These are phyloP conservation scores for Thielaviopsis punctulata DNA, from an alignment of 2,329 filamentous ascomycete genomes.

Conservation along the genomic window DNA sequence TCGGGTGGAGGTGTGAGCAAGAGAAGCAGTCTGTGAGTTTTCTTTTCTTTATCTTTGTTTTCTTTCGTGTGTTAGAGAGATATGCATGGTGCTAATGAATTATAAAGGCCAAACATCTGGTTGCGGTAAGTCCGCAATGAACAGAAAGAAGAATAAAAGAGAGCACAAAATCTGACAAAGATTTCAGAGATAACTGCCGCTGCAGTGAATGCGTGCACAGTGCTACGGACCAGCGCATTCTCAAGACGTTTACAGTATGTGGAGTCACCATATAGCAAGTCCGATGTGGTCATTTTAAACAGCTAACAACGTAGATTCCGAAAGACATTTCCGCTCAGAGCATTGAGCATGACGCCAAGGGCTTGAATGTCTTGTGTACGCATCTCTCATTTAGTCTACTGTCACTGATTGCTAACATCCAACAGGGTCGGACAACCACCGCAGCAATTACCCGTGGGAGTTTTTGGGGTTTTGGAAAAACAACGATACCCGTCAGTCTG, in stretches of 20 bases:
- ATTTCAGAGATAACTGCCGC: constrained; percentile 26
- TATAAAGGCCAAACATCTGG: constrained; percentile 10
- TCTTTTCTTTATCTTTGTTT: background rate
- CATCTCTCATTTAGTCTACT: background rate
- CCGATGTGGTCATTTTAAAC: background rate
- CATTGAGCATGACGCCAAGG: constrained; percentile 16
- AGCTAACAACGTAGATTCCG: constrained; percentile 17
- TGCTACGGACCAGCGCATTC: constrained; percentile 25
- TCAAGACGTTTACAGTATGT: constrained; percentile 24
- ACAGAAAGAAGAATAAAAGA: background rate
- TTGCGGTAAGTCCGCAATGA: constrained; percentile 1
- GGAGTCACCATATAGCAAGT: background rate
- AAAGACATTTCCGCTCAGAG: constrained; percentile 17
- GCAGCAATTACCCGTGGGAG: constrained; percentile 46
- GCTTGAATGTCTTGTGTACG: constrained; percentile 22
- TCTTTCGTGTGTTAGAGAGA: background rate
- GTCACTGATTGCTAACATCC: constrained; percentile 5
- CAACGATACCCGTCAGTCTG: constrained; percentile 18
- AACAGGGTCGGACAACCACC: constrained; percentile 50
- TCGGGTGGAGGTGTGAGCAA: background rate
- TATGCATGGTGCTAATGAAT: background rate
- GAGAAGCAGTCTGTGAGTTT: constrained; percentile 7
- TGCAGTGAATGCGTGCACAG: constrained; percentile 25
- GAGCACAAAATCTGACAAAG: background rate
- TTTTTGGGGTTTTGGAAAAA: constrained; percentile 37